Evolutionary conservation across 2,329 filamentous ascomycete species (phyloP).

Genomic region (Trichoderma atrobrunneum): DNA sequence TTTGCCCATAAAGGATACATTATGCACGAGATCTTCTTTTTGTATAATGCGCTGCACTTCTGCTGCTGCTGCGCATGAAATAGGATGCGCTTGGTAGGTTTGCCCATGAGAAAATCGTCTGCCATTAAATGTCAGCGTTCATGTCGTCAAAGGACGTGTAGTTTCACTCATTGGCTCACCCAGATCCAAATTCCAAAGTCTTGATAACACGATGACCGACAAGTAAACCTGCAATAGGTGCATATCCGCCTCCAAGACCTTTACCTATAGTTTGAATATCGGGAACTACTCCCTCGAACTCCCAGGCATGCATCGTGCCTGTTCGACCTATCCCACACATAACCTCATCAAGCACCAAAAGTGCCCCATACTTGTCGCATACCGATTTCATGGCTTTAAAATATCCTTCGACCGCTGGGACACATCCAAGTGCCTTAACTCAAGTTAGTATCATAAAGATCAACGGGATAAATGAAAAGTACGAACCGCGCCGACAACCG

Average conservation of each 20-base stretch:
- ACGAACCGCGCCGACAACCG: conserved; percentile 41
- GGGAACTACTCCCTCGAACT: conserved; percentile 56
- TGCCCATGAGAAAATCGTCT: conserved; percentile 21
- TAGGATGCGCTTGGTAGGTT: conserved; percentile 29
- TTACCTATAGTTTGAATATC: conserved; percentile 68
- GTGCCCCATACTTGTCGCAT: conserved; percentile 53
- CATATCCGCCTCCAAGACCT: conserved; percentile 61
- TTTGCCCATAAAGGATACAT: conserved; percentile 45
- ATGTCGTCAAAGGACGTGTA: background rate
- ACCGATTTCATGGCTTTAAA: conserved; percentile 50
- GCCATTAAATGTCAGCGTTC: background rate
- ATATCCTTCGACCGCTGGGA: conserved; percentile 51
- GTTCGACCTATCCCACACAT: conserved; percentile 67
- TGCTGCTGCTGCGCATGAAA: conserved; percentile 25
- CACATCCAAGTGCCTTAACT: conserved; percentile 43
- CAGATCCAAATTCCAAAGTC: background rate
- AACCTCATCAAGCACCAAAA: conserved; percentile 59
- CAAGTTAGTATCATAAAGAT: background rate
- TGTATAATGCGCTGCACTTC: conserved; percentile 45
- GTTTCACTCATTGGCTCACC: background rate
- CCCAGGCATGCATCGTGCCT: conserved; percentile 61
- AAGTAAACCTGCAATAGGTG: conserved; percentile 47
- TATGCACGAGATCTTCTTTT: conserved; percentile 55
- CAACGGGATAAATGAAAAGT: conserved; percentile 15
- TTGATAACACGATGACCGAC: background rate